phyloP scores from a whole-genome alignment of 495 filamentous ascomycete species.

The Oleoguttula mirabilis region DNA sequence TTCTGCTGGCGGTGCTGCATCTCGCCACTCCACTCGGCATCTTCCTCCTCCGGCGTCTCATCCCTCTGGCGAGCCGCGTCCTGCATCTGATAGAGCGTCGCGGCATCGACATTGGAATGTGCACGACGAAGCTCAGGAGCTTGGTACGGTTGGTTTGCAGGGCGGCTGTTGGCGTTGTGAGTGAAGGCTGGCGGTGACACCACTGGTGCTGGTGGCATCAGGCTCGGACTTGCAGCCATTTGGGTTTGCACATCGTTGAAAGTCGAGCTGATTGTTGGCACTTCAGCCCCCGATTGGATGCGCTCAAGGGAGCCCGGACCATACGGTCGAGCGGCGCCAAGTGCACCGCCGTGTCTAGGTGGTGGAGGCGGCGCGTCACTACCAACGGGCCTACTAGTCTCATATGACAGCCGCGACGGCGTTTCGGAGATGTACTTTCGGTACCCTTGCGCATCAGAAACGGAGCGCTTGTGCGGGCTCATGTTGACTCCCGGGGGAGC shows the following conservation, averaged over 20 bases:
- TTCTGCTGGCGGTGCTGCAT: conserved; percentile 30
- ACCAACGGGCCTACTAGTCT: conserved; percentile 20
- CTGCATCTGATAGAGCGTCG: conserved; percentile 64
- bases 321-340: conserved; percentile 12
- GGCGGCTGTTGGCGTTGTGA: conserved; percentile 55
- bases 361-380: conserved; percentile 34
- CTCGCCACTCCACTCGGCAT: conserved; percentile 16
- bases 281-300: conserved; percentile 15
- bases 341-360: conserved; percentile 29
- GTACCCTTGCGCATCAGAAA: conserved; percentile 45
- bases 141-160: conserved; percentile 53
- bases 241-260: conserved; percentile 4
- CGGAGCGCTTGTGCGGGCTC: conserved; percentile 38
- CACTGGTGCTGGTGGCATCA: conserved; percentile 52
- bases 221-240: conserved; percentile 31
- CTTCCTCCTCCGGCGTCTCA: conserved; percentile 5
- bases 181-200: conserved; percentile 62
- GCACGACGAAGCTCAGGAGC: conserved; percentile 64
- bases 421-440: conserved; percentile 33
- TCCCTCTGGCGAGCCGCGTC: conserved; percentile 39
- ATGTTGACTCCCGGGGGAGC: conserved; percentile 30
- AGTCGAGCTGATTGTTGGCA: conserved; percentile 11
- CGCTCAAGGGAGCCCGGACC: conserved; percentile 11
- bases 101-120: conserved; percentile 67
- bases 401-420: conserved; percentile 36